Evolutionary conservation across 2,329 filamentous ascomycete genomes (phyloP).

Genomic region (Alternaria sp.): DNA sequence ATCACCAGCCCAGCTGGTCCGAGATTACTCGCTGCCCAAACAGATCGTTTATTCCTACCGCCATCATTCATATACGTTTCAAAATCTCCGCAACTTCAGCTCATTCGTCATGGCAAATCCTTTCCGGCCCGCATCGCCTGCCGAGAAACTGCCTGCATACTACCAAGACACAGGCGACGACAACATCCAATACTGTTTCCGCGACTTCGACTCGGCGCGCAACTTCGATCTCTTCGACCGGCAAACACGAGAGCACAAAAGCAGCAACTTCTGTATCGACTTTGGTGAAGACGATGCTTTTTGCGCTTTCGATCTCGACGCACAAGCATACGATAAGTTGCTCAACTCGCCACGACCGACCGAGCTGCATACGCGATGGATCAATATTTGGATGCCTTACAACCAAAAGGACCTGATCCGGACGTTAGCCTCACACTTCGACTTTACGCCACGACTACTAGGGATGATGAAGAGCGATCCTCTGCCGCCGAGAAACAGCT

Average conservation of each 20-base stretch:
- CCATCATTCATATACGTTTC: background rate
- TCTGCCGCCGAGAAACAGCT: constrained; percentile 36
- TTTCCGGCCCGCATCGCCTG: constrained; percentile 40
- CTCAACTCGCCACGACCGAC: constrained; percentile 55
- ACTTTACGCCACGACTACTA: constrained; percentile 71
- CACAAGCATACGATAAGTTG: constrained; percentile 53
- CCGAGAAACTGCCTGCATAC: constrained; percentile 46
- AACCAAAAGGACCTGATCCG: constrained; percentile 65
- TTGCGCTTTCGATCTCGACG: constrained; percentile 64
- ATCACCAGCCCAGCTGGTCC: constrained; percentile 23
- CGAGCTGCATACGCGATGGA: constrained; percentile 71
- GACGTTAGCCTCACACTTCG: constrained; percentile 67
- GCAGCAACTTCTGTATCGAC: constrained; percentile 70
- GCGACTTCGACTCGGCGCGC: constrained; percentile 62
- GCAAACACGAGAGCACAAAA: constrained; percentile 53
- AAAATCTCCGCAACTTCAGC: constrained; percentile 6
- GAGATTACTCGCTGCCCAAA: constrained; percentile 12
- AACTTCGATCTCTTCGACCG: constrained; percentile 59
- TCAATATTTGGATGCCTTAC: constrained; percentile 76
- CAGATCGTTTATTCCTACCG: constrained; percentile 9
- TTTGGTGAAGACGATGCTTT: constrained; percentile 66
- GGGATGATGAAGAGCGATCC: constrained; percentile 70
- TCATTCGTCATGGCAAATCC: constrained; percentile 35
- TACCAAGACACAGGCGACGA: constrained; percentile 48
- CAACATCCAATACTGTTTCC: constrained; percentile 54